These are phyloP conservation scores for Purpureocillium takamizusanense DNA, from an alignment of 2,329 filamentous ascomycete genomes.

Conservation along the genomic window DNA sequence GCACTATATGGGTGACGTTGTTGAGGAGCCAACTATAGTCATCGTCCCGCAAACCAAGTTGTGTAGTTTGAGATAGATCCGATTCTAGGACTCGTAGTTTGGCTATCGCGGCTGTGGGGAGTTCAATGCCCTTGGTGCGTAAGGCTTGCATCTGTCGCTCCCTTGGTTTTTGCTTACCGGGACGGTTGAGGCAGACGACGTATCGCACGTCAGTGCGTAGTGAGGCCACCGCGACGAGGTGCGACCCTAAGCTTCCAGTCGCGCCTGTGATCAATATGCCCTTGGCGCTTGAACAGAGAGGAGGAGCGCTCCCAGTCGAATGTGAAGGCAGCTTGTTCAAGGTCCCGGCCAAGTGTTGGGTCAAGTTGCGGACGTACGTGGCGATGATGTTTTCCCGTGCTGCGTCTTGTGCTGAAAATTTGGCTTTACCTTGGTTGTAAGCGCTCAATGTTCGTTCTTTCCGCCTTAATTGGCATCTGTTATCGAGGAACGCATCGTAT, in stretches of 20 bases:
- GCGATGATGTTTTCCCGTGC: not conserved
- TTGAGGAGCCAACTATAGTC: slow-evolving; percentile 28
- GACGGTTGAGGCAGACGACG: slow-evolving; percentile 38
- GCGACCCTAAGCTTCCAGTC: slow-evolving; percentile 27
- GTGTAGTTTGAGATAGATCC: slow-evolving; percentile 17
- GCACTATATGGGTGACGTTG: slow-evolving; percentile 37
- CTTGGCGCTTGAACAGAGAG: not conserved
- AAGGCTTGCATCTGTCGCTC: slow-evolving; percentile 4
- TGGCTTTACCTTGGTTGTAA: not conserved
- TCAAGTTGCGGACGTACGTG: slow-evolving; percentile 1
- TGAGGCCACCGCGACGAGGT: slow-evolving; percentile 22
- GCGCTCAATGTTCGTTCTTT: no score
- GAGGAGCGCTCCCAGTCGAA: no score
- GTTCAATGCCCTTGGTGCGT: slow-evolving; percentile 1
- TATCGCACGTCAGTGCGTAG: slow-evolving; percentile 13
- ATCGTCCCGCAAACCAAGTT: slow-evolving; percentile 28
- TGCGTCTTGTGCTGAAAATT: not conserved
- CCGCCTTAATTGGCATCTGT: no score
- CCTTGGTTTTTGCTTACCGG: not conserved
- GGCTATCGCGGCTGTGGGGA: not conserved
- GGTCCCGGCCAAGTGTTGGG: not conserved
- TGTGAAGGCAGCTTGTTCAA: not conserved
- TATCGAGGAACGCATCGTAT: no score
- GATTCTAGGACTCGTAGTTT: slow-evolving; percentile 5
- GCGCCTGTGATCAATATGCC: slow-evolving; percentile 27